Percentiles rank a stretch among this genome's conserved stretches.
Evolutionary conservation across 768 basidiomycete genomes (phyloP).

Genomic region (Mycena vitilis): DNA sequence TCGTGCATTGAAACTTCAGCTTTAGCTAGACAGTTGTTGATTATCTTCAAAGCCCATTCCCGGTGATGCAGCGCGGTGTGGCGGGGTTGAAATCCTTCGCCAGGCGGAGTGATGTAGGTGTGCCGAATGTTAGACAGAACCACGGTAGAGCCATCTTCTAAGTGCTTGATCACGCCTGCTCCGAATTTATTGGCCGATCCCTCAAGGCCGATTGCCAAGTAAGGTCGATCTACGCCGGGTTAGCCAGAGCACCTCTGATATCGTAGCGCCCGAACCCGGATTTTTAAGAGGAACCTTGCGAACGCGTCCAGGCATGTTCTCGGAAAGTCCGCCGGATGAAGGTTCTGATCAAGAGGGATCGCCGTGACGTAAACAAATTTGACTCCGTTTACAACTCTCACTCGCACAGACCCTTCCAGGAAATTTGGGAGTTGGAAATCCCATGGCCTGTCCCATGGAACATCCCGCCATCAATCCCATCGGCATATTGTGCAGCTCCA

Average conservation of each 20-base stretch:
- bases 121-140: conserved; percentile 95
- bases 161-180: conserved; percentile 90
- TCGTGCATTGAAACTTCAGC: conserved; percentile 80
- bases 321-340: conserved; percentile 16
- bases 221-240: conserved; percentile 63
- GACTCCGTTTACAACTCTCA: no score
- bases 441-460: no score
- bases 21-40: conserved; percentile 77
- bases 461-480: no score
- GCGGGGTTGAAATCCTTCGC: conserved; percentile 95
- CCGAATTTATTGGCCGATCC: conserved; percentile 99
- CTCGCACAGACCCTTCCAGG: no score
- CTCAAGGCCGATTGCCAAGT: conserved; percentile 94
- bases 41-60: conserved; percentile 88
- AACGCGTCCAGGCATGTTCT: conserved; percentile 38
- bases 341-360: neutral
- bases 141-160: conserved; percentile 72
- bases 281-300: conserved; percentile 36
- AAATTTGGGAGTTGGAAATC: no score
- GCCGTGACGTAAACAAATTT: no score
- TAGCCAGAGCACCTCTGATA: neutral
- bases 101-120: conserved; percentile 99
- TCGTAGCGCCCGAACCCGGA: conserved; percentile 33
- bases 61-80: conserved; percentile 98
- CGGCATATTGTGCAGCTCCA: no score